Base-by-base conservation (phyloP, 2,329 filamentous ascomycete genomes). In the Zasmidium cellare region DNA sequence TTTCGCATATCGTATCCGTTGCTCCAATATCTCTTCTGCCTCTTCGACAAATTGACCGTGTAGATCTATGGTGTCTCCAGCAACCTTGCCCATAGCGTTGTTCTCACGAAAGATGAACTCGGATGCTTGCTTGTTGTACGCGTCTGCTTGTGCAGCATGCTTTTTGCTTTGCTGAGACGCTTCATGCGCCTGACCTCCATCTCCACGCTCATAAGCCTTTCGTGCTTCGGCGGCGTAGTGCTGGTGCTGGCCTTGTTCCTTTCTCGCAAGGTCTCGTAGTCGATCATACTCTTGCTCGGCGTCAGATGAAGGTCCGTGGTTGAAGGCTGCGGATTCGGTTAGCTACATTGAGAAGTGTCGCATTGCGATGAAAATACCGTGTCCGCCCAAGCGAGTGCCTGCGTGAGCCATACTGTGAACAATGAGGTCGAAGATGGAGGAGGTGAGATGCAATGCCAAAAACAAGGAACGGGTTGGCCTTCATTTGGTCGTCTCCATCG, bases 71-170 rank as follows among this genome's bases (percentile, higher is more conserved):
- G 89, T 91, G 75, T 97, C 93, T 44, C 80, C 80, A 16, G 85
- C 82, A 9, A 96, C 88, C 60, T 88, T 86, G 18, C 86, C 90
- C 2, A 80, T 75, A 19, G 90, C 87, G 73, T 97, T 97, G 80
- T 97, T 97, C 77, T 93, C 91, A 44, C 92, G 88, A 80, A 99
- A 97, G 72, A 97, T 97, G 75, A 85, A 96, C 58, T 97, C 90
- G 59, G 90, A 91, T 1, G 94, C 94, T 75, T 96, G 91, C 64
- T 84, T 86, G 80, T 97, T 97, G 79, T 92, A 96, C 59, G 88
- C 81, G 65, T 96, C 91, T 85, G 96, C 94, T 72, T 88, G 84
- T 58, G 86, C 84, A 45, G 88, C 92, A 74, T 97, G 92, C 46
- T 79, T 76, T 77, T 97, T 96, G 71, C 90, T 91, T 75, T 96